Evolutionary conservation across 2,329 filamentous ascomycete genomes (phyloP).

Genomic region (Trichoderma aggressivum): DNA sequence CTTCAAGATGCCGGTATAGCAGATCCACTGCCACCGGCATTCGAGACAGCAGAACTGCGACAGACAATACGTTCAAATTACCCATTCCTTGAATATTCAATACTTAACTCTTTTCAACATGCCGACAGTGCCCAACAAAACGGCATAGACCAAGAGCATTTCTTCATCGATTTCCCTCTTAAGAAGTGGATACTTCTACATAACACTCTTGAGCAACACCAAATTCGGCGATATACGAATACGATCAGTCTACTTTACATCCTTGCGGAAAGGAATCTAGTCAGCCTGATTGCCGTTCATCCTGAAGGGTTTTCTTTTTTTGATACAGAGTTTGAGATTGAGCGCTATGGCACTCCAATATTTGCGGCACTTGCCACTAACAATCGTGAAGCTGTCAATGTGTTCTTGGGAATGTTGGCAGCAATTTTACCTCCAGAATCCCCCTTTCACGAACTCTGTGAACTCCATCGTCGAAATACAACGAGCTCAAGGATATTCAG

Average conservation of each 20-base stretch:
- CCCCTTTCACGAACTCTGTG: not conserved
- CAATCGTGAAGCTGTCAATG: not conserved
- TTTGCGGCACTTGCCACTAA: not conserved
- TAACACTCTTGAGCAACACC: not conserved
- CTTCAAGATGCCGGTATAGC: not conserved
- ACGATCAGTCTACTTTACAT: not conserved
- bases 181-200: not conserved
- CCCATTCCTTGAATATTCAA: not conserved
- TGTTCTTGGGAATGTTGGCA: not conserved
- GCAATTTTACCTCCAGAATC: not conserved
- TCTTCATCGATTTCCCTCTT: not conserved
- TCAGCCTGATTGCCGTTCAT: not conserved
- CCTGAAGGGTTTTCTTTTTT: not conserved
- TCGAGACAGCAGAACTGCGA: not conserved
- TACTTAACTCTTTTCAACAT: not conserved
- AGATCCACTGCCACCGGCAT: not conserved
- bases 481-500: not conserved
- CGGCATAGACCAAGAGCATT: not conserved
- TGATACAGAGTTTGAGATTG: not conserved
- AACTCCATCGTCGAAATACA: not conserved
- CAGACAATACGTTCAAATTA: not conserved
- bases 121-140: not conserved
- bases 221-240: not conserved
- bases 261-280: not conserved
- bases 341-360: conserved; percentile 3